Base-by-base conservation (phyloP, 2,329 filamentous ascomycete species). In the Talaromyces albobiverticillius region DNA sequence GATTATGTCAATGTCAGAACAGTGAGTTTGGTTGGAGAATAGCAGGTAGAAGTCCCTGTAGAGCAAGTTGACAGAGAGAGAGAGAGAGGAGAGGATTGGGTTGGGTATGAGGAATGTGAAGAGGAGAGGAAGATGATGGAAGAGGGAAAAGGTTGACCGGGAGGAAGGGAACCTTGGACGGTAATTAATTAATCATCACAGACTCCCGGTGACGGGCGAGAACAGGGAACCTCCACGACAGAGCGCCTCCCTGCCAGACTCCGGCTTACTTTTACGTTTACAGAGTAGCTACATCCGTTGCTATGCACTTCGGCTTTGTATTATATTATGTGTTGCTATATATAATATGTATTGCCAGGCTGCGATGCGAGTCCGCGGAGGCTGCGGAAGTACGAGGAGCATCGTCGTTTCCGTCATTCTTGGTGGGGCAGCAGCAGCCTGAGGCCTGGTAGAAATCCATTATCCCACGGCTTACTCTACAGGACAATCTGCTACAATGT, bases 111-210 rank as follows among this genome's bases (percentile, higher is more conserved):
- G 32, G 47, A 51, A 48, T n/a, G n/a, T n/a, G n/a, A 51, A 47
- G 50, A 51, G 58, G 34, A 43, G 40, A 55, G 46, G 50, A 59
- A 51, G 52, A 60, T 59, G 52, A 55, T 47, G 41, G 41, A 42
- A 48, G 26, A 32, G 46, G 42, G 26, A 40, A 45, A 52, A 46
- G 50, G 23, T 16, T 31, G 20, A 22, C 32, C 46, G 40, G 46
- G 41, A 26, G 32, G 51, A 57, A 56, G 55, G 48, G 48, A 53
- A 53, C 53, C 53, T 51, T 43, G 51, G 43, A 32, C 10, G 25
- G 16, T 51, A 51, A 42, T 43, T 16, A 25, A 32, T 45, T 53
- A 51, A 41, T 46, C 20, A 42, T 46, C 48, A 16, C 36, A 20
- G 36, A 29, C 16, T 4, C 18, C 36, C 36, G 36, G 36, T 40